Base-by-base conservation (phyloP, 805 yeast species). In the Saccharomyces cerevisiae region DNA sequence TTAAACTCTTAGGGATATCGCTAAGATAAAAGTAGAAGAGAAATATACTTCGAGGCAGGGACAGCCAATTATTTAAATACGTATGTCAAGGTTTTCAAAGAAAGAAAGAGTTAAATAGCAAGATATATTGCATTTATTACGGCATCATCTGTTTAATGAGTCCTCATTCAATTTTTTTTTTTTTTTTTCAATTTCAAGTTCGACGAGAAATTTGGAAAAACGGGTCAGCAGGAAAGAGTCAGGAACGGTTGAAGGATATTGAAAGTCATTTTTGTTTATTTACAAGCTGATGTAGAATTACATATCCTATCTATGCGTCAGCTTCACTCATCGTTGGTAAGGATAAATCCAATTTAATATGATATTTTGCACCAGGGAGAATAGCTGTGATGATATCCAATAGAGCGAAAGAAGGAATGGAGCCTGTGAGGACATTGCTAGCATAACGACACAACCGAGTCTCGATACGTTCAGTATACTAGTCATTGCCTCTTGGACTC, bases 351-450 rank as follows among this genome's bases (percentile, higher is more conserved):
- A 72, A 64, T 91, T 94, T 63, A 92, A 71, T 17, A 86, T 56
- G 13, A 85, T 67, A 66, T 91, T 92, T 62, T 92, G 97, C 0
- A 80, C 57, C 55, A 88, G 71, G 2, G 97, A 90, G 65, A 77
- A 91, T 3, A 78, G 61, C 65, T 89, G 91, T 0, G 97, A 89
- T 48, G 92, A 82, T 30, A 89, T 77, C 99, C 98, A 92, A 70
- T 91, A 92, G n/a, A 89, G 66, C 0, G 85, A 81, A 36, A 91
- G 72, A 0, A 95, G 89, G 29, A 84, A 74, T 0, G 98, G 96
- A 0, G 96, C 95, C 62, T 90, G 94, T 46, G 90, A 80, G 0
- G 96, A 77, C 21, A 90, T 75, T 4, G 89, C 90, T 85, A 89
- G 89, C 70, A 92, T 75, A 59, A 88, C 82, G 1, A 90, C 82